phyloP scores from a whole-genome alignment of 2,329 filamentous ascomycete genomes.

The Arthrobotrys iridis region DNA sequence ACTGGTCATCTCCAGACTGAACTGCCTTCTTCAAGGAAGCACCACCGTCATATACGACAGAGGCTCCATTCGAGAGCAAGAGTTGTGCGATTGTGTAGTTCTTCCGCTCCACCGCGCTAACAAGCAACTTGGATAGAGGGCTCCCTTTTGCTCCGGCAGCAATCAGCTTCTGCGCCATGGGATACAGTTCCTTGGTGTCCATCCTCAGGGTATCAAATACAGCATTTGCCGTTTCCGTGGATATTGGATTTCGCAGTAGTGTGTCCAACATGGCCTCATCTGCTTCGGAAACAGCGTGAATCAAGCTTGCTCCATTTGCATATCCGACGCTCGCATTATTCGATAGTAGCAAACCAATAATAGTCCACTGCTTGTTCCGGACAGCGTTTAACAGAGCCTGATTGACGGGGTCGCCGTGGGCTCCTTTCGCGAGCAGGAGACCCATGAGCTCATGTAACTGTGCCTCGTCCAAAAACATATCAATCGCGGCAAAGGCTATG shows the following conservation, averaged over 20 bases:
- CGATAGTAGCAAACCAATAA: conserved; percentile 39
- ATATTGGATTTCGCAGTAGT: conserved; percentile 28
- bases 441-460: conserved; percentile 42
- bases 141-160: conserved; percentile 29
- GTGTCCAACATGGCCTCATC: conserved; percentile 52
- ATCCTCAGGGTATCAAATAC: conserved; percentile 33
- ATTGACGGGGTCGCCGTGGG: conserved; percentile 36
- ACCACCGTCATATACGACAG: conserved; percentile 26
- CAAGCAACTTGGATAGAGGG: conserved; percentile 34
- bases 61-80: conserved; percentile 28
- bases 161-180: conserved; percentile 45
- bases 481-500: conserved; percentile 39
- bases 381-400: conserved; percentile 45
- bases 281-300: conserved; percentile 34
- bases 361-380: conserved; percentile 43
- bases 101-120: conserved; percentile 21
- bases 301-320: conserved; percentile 32
- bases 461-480: conserved; percentile 43
- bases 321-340: conserved; percentile 35
- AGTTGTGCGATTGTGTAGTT: conserved; percentile 37
- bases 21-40: conserved; percentile 43
- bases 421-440: conserved; percentile 39
- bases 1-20: conserved; percentile 34
- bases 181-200: conserved; percentile 41
- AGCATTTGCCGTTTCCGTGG: conserved; percentile 22